phyloP scores from a whole-genome alignment of 2,329 filamentous ascomycete genomes.

The Claviceps capensis region DNA sequence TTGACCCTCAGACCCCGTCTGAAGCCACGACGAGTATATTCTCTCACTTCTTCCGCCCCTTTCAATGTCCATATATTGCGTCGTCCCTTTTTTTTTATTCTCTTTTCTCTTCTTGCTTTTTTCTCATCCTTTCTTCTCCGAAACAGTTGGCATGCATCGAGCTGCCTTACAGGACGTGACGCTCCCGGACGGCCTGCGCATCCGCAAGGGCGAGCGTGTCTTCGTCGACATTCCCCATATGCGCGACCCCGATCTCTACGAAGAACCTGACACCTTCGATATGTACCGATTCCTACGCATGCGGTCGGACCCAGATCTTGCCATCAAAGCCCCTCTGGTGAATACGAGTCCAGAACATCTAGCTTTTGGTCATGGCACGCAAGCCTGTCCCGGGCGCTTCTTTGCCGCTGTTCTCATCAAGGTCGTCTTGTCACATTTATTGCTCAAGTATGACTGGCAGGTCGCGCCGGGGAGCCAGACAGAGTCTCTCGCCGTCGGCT shows the following conservation, averaged over 20 bases:
- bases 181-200: slow-evolving; percentile 2
- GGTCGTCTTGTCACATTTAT: slow-evolving; percentile 5
- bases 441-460: slow-evolving; percentile 7
- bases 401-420: slow-evolving; percentile 5
- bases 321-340: slow-evolving; percentile 5
- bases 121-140: neutral
- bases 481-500: slow-evolving; percentile 2
- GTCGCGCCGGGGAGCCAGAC: slow-evolving; percentile 1
- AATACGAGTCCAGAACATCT: slow-evolving; percentile 6
- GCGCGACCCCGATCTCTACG: slow-evolving; percentile 4
- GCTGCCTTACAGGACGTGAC: slow-evolving; percentile 5
- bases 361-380: slow-evolving; percentile 6
- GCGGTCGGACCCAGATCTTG: slow-evolving; percentile 2
- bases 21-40: no score
- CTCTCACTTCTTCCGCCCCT: no score
- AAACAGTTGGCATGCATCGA: slow-evolving; percentile 7
- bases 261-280: slow-evolving; percentile 5
- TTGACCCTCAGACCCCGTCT: no score
- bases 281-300: slow-evolving; percentile 7
- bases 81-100: neutral
- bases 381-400: slow-evolving; percentile 7
- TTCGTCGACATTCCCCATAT: slow-evolving; percentile 7
- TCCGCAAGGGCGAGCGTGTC: slow-evolving; percentile 6
- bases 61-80: neutral
- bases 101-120: neutral